Percentiles rank a stretch among this genome's conserved stretches.
phyloP scores from a whole-genome alignment of 2,329 filamentous ascomycete species.

The Rhinocladiella mackenziei region DNA sequence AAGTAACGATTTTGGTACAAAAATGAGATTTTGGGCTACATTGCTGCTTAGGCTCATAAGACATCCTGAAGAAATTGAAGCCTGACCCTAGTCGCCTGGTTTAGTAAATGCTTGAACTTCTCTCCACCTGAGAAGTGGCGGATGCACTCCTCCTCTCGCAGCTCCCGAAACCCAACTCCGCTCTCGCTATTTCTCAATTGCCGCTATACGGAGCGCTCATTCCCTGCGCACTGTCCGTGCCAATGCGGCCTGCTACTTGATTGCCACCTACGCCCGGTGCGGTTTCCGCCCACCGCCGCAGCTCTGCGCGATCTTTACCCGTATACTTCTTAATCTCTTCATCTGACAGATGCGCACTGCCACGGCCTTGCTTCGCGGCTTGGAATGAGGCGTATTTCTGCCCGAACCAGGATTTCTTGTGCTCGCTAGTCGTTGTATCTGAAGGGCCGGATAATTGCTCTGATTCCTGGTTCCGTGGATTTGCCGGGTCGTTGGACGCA shows the following conservation, averaged over 20 bases:
- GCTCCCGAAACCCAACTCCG: background rate
- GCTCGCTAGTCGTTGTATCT: background rate
- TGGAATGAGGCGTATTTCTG: constrained; percentile 21
- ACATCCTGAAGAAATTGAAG: too few relatives aligned
- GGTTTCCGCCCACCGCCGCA: constrained; percentile 14
- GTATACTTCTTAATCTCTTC: constrained; percentile 26
- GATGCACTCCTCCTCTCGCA: too few relatives aligned
- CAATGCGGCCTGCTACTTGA: constrained; percentile 9
- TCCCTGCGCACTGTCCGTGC: constrained; percentile 1
- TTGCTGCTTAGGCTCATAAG: too few relatives aligned
- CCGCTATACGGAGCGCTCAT: constrained; percentile 2
- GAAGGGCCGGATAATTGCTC: background rate
- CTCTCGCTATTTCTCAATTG: background rate
- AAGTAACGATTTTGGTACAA: too few relatives aligned
- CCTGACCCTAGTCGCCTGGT: too few relatives aligned
- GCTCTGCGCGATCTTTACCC: constrained; percentile 20
- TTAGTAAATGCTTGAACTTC: too few relatives aligned
- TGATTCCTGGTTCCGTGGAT: constrained; percentile 10
- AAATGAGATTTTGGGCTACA: too few relatives aligned
- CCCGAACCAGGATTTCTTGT: constrained; percentile 21
- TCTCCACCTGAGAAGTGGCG: too few relatives aligned
- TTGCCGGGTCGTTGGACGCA: constrained; percentile 20
- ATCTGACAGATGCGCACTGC: constrained; percentile 12
- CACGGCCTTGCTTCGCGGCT: constrained; percentile 8
- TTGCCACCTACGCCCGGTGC: constrained; percentile 16